Percentiles rank a stretch among this genome's conserved stretches.
phyloP scores from a whole-genome alignment of 2,329 filamentous ascomycete genomes.

The Penicillium occitanis region DNA sequence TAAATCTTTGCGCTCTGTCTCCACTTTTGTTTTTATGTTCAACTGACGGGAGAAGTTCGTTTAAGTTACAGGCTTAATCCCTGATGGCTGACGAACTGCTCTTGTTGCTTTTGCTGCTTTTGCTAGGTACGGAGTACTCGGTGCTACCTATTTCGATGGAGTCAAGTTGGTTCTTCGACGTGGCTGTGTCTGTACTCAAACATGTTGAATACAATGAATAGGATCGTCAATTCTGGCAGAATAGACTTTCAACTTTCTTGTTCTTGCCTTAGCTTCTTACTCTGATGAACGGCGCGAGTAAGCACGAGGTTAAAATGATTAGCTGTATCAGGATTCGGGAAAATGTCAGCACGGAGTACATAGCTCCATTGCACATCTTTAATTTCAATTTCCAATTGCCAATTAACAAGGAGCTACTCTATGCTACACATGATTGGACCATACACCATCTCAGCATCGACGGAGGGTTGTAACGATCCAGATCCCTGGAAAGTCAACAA shows the following conservation, averaged over 20 bases:
- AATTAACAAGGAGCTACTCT: neutral
- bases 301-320: neutral
- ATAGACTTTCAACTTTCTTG: neutral
- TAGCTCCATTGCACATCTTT: neutral
- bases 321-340: neutral
- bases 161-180: neutral
- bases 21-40: neutral
- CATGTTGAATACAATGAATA: neutral
- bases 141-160: neutral
- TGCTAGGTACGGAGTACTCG: neutral
- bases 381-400: neutral
- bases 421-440: neutral
- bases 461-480: neutral
- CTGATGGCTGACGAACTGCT: neutral
- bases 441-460: neutral
- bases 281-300: neutral
- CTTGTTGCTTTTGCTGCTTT: neutral
- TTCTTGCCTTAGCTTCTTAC: neutral
- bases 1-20: slow-evolving; percentile 2
- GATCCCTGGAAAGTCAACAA: neutral
- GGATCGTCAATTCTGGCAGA: neutral
- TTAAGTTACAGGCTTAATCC: neutral
- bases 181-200: neutral
- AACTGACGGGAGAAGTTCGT: neutral
- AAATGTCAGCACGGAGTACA: neutral